phyloP scores from a whole-genome alignment of 257 asterid species.

The Solanum habrochaites region DNA sequence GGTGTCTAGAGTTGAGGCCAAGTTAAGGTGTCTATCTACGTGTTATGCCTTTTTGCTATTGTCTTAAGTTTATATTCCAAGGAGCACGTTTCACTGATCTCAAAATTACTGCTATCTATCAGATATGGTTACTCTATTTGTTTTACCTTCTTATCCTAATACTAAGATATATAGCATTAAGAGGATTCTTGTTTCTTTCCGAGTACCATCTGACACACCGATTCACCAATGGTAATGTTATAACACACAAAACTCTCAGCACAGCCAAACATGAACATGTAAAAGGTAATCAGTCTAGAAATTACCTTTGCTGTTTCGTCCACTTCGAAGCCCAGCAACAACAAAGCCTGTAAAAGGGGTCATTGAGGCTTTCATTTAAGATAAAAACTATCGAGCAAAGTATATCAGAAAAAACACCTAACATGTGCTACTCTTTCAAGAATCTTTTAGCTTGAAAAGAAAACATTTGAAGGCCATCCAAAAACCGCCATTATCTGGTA shows the following conservation, averaged over 20 bases:
- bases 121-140: not conserved
- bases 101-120: not conserved
- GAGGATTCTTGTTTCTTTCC: not conserved
- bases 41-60: not conserved
- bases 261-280: not conserved
- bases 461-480: not conserved
- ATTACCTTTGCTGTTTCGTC: slow-evolving; percentile 68
- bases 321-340: slow-evolving; percentile 66
- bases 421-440: not conserved
- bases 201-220: not conserved
- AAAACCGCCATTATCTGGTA: not conserved
- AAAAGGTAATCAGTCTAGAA: not conserved
- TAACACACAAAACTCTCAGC: not conserved
- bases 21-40: not conserved
- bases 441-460: not conserved
- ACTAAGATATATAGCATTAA: not conserved
- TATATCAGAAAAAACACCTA: not conserved
- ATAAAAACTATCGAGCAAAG: not conserved
- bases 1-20: not conserved
- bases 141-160: not conserved
- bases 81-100: not conserved
- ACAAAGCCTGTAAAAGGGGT: slow-evolving; percentile 48
- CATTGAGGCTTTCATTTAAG: not conserved
- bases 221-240: not conserved
- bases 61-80: not conserved